Percentiles rank a stretch among this genome's conserved stretches.
These are phyloP conservation scores for Botrytis paeoniae DNA, from an alignment of 2,329 filamentous ascomycete genomes.

Conservation along the genomic window DNA sequence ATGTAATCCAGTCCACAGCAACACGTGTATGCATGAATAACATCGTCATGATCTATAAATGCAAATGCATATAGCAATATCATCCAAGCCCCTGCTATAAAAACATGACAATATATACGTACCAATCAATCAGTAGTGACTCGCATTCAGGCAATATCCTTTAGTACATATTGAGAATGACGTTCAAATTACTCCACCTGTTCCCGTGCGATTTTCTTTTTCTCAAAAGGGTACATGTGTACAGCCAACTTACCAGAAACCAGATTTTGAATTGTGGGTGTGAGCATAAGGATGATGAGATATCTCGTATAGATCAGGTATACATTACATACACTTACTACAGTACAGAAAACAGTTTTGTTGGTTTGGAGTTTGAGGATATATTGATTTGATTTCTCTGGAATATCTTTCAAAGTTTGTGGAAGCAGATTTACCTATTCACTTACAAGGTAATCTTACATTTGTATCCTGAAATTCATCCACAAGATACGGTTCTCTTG, in stretches of 20 bases:
- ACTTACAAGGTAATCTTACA: background rate
- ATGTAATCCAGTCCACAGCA: background rate
- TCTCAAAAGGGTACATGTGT: background rate
- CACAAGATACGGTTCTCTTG: background rate
- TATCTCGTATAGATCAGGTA: background rate
- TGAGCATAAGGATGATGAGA: background rate
- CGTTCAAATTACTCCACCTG: background rate
- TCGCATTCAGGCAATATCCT: conserved; percentile 4
- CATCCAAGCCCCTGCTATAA: background rate
- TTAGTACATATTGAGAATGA: background rate
- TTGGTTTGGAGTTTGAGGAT: background rate
- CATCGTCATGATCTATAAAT: background rate
- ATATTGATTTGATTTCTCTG: background rate
- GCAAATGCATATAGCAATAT: background rate
- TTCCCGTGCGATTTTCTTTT: background rate
- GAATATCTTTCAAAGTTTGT: background rate
- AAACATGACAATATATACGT: background rate
- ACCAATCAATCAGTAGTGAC: background rate
- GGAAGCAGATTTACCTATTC: background rate
- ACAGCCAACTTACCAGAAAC: background rate
- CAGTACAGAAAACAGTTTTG: background rate
- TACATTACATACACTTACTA: background rate
- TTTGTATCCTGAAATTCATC: background rate
- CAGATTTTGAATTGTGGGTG: background rate
- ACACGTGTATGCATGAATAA: background rate